These are phyloP conservation scores for Globisporangium paroecandrum DNA, from an alignment of 352 stramenopile genomes.

Conservation along the genomic window DNA sequence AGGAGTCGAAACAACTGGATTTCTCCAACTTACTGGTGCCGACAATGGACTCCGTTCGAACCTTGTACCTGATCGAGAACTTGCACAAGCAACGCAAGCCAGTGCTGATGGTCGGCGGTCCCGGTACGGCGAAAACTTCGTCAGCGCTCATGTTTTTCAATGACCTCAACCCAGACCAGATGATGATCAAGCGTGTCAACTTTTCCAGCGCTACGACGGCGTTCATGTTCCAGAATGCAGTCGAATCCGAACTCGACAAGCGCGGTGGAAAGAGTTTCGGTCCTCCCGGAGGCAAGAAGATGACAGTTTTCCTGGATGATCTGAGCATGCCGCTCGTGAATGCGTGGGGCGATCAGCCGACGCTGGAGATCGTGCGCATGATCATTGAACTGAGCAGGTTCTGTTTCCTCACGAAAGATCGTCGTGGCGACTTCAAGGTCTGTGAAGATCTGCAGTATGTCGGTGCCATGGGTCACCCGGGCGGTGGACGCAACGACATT, in stretches of 20 bases:
- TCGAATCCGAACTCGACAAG: constrained; percentile 98
- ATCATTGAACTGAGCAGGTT: constrained; percentile 96
- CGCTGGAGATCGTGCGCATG: constrained; percentile 96
- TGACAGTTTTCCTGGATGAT: constrained; percentile 99
- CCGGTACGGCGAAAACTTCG: constrained; percentile 97
- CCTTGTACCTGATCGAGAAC: constrained; percentile 90
- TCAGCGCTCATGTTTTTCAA: constrained; percentile 98
- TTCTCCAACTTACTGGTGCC: constrained; percentile 98
- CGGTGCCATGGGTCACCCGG: constrained; percentile 96
- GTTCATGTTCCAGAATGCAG: constrained; percentile 97
- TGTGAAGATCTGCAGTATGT: constrained; percentile 98
- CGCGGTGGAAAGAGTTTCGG: constrained; percentile 97
- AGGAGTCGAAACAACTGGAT: constrained; percentile 91
- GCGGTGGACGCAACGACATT: constrained; percentile 97
- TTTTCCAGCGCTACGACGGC: constrained; percentile 97
- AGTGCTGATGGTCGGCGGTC: constrained; percentile 95
- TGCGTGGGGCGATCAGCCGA: constrained; percentile 97
- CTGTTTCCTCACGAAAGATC: constrained; percentile 98
- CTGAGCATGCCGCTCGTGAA: constrained; percentile 98
- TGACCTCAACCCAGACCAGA: constrained; percentile 90
- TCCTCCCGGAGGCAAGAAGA: constrained; percentile 96
- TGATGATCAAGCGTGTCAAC: constrained; percentile 98
- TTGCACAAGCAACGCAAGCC: constrained; percentile 93
- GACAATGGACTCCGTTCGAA: constrained; percentile 97
- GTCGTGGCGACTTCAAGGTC: constrained; percentile 97